Evolutionary conservation across 768 basidiomycete genomes (phyloP).

Genomic region (Pisolithus albus): DNA sequence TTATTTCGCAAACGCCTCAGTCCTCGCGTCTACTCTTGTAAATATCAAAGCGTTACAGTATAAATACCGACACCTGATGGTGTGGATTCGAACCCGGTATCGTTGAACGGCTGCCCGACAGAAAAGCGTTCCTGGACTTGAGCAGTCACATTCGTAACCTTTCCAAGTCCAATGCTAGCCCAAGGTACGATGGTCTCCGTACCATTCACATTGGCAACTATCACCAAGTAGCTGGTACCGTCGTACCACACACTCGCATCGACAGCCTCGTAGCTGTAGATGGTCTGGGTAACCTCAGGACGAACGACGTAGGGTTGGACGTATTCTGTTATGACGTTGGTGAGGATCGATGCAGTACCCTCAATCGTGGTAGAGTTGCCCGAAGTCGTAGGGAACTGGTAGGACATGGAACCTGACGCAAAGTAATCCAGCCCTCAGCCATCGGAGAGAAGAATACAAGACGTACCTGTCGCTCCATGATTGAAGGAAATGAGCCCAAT

Average conservation of each 20-base stretch:
- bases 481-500: slow-evolving; percentile 20
- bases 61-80: slow-evolving; percentile 19
- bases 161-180: slow-evolving; percentile 12
- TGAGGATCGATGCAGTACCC: slow-evolving; percentile 9
- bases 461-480: slow-evolving; percentile 22
- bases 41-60: slow-evolving; percentile 2
- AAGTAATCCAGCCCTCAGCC: not conserved
- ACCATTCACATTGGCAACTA: slow-evolving; percentile 11
- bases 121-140: slow-evolving; percentile 14
- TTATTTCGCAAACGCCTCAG: too few species aligned
- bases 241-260: slow-evolving; percentile 20
- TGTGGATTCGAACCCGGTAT: slow-evolving; percentile 15
- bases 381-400: slow-evolving; percentile 7
- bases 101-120: slow-evolving; percentile 8
- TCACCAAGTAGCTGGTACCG: slow-evolving; percentile 17
- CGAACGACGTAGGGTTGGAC: slow-evolving; percentile 17
- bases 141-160: slow-evolving; percentile 10
- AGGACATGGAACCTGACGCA: slow-evolving; percentile 22
- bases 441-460: not conserved
- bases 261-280: slow-evolving; percentile 12
- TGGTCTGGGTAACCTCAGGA: slow-evolving; percentile 1
- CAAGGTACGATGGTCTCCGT: slow-evolving; percentile 10
- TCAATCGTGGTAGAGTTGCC: slow-evolving; percentile 2
- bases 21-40: too few species aligned
- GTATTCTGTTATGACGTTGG: not conserved